Evolutionary conservation across 768 basidiomycete genomes (phyloP).

Genomic region (Russula emetica): DNA sequence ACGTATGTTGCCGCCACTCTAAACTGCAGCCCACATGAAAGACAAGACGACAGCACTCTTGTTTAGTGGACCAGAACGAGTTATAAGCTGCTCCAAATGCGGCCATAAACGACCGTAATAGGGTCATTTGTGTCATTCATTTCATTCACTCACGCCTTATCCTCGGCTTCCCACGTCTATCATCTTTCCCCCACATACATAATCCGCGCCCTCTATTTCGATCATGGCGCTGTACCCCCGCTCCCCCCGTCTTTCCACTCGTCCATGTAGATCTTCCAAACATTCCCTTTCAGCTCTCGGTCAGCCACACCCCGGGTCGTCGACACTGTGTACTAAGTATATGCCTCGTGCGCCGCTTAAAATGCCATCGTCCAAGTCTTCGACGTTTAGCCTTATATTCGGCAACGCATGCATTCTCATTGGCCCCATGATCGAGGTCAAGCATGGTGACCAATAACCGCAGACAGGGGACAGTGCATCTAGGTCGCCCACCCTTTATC

Average conservation of each 20-base stretch:
- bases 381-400: not conserved
- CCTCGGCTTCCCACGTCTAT: not conserved
- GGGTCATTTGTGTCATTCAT: not conserved
- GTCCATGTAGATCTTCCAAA: not conserved
- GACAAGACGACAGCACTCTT: too few relatives aligned
- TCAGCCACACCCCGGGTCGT: not conserved
- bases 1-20: too few relatives aligned
- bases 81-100: not conserved
- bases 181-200: not conserved
- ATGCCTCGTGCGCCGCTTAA: not conserved
- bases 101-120: not conserved
- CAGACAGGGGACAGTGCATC: not conserved
- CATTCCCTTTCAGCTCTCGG: not conserved
- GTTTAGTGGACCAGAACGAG: too few relatives aligned
- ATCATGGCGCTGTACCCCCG: not conserved
- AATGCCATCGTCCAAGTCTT: not conserved
- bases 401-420: not conserved
- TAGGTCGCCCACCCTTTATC: not conserved
- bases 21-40: too few relatives aligned
- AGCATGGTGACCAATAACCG: not conserved
- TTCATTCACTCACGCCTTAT: too few relatives aligned
- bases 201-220: not conserved
- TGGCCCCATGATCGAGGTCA: constrained; percentile 12
- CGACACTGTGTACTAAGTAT: not conserved
- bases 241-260: not conserved